Conservation (phyloP, 106 monocot genomes). For the Acanthochlamys bracteata region DNA sequence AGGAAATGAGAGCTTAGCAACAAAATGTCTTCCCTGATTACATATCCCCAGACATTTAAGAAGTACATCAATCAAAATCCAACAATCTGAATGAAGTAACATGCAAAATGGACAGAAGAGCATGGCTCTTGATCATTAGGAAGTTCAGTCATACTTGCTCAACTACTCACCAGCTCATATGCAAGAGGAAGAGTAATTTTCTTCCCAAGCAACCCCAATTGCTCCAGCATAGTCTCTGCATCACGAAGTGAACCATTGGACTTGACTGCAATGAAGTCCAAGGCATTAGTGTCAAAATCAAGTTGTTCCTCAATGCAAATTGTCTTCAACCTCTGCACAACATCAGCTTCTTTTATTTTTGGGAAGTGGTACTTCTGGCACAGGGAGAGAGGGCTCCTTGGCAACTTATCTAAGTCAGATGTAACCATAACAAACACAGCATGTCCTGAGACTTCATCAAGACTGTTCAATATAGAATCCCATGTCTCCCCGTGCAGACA, state of each 20-base stretch:
- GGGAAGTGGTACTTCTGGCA: conserved; percentile 86
- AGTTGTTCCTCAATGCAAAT: conserved; percentile 67
- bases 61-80: too few relatives aligned
- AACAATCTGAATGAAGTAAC: too few relatives aligned
- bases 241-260: conserved; percentile 86
- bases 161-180: conserved; percentile 79
- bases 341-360: conserved; percentile 65
- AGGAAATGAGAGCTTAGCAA: too few relatives aligned
- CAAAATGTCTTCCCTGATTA: too few relatives aligned
- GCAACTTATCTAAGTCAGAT: conserved; percentile 60
- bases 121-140: too few relatives aligned
- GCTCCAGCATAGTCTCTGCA: conserved; percentile 87
- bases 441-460: conserved; percentile 40
- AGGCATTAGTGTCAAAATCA: conserved; percentile 67
- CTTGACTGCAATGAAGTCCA: conserved; percentile 66
- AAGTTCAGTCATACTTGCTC: neutral
- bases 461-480: conserved; percentile 63
- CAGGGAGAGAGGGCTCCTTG: conserved; percentile 37
- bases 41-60: too few relatives aligned
- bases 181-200: conserved; percentile 71
- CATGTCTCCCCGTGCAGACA: conserved; percentile 52
- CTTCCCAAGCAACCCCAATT: conserved; percentile 86
- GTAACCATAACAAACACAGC: conserved; percentile 80
- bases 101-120: neutral
- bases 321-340: conserved; percentile 52